Conservation (phyloP, 1,139 yeast genomes). For the Kluyveromyces sp. region DNA sequence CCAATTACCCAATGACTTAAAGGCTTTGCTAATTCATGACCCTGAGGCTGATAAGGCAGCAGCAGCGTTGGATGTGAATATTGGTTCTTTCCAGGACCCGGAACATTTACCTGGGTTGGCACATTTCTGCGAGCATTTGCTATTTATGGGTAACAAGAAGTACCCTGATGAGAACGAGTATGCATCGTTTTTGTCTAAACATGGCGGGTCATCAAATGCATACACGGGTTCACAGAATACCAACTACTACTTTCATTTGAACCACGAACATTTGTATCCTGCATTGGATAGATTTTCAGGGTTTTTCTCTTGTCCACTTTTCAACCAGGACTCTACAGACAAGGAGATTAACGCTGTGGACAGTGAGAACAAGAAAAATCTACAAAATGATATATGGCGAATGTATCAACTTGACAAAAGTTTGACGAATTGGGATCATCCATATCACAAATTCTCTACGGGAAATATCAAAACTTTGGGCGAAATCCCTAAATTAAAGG, state of each 20-base stretch:
- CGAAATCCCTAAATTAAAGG: constrained; percentile 42
- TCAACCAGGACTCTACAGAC: constrained; percentile 73
- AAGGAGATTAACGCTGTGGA: constrained; percentile 93
- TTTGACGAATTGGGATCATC: constrained; percentile 63
- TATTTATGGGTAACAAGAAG: constrained; percentile 94
- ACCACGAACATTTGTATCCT: constrained; percentile 68
- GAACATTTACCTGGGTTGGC: constrained; percentile 76
- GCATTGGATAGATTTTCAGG: constrained; percentile 91
- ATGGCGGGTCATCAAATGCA: constrained; percentile 65
- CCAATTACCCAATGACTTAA: constrained; percentile 57
- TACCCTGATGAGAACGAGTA: constrained; percentile 91
- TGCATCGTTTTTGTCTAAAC: constrained; percentile 65
- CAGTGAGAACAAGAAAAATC: constrained; percentile 88
- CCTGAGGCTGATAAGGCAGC: constrained; percentile 85
- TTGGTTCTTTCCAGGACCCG: constrained; percentile 83
- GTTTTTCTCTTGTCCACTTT: constrained; percentile 81
- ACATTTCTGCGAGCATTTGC: constrained; percentile 90
- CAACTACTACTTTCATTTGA: constrained; percentile 81
- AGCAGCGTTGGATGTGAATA: constrained; percentile 86
- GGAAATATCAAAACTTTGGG: constrained; percentile 61
- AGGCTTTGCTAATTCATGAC: constrained; percentile 74
- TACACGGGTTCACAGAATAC: constrained; percentile 87
- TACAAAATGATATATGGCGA: constrained; percentile 88
- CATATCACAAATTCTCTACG: constrained; percentile 68
- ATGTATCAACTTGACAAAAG: constrained; percentile 75